Conservation (phyloP, 2,329 filamentous ascomycete species). For the Colletotrichum lupini region DNA sequence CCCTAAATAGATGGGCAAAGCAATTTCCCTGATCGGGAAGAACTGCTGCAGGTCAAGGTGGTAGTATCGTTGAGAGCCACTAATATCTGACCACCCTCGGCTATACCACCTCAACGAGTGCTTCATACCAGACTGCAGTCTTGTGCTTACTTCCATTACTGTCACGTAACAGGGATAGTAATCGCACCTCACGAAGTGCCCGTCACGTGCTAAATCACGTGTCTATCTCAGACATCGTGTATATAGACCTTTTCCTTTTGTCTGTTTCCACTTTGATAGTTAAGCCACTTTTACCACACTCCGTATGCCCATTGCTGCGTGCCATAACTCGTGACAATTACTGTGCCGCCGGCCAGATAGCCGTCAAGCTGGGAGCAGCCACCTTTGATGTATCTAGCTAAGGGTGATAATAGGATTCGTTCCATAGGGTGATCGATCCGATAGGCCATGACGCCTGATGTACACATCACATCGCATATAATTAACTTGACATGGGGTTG, state of each 20-base stretch:
- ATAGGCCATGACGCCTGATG: neutral
- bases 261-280: too few species aligned
- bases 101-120: neutral
- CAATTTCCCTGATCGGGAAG: neutral
- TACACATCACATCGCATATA: conserved; percentile 2
- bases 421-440: neutral
- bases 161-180: too few species aligned
- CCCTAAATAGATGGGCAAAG: neutral
- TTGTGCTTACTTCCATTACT: neutral
- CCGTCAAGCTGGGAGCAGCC: too few species aligned
- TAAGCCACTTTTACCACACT: too few species aligned
- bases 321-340: too few species aligned
- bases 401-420: neutral
- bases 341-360: neutral
- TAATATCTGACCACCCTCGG: neutral
- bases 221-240: too few species aligned
- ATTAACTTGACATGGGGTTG: neutral
- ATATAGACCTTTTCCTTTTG: too few species aligned
- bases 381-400: neutral
- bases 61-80: neutral
- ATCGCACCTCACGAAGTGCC: too few species aligned
- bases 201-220: too few species aligned
- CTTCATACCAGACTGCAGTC: neutral
- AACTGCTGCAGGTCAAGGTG: neutral
- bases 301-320: too few species aligned